Evolutionary conservation across 2,329 filamentous ascomycete species (phyloP), one percentile per base, ranked within the genome.

Genomic region (Aspergillus arachidicola): DNA sequence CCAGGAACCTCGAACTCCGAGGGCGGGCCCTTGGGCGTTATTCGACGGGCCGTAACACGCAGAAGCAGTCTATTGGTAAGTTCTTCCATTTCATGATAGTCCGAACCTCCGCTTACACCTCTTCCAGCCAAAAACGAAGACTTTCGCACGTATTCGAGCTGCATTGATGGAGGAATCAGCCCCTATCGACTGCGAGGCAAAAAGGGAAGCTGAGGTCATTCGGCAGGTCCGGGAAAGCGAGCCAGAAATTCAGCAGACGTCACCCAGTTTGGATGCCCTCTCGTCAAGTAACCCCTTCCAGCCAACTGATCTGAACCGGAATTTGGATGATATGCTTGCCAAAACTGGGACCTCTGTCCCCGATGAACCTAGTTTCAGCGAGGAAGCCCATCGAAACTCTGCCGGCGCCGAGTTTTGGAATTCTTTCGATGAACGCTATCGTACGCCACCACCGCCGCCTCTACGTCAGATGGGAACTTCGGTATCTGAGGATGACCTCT

Each of bases 201-300:
- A 91, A 58, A 90, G 93, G 45, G 95, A 99, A 81, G 93, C 94
- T 43, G 94, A 98, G 78, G 95, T 98, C 6, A 93, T 99, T 66
- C 91, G 93, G 57, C 95, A 97, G 78, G 94, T 98, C 32, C 91
- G 93, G 48, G 95, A 98, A 76, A 94, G 90, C 70, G 94, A 97
- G 72, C 85, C 89, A 66, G 87, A 88, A 56, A 79, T 88, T 16
- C 76, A 62, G 75, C 76, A 69, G 72, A 81, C 60, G 68, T 76
- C 78, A 12, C 74, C 84, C 55, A 69, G 67, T 1, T 57, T 75
- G 21, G 60, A 64, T 28, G 77, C 83, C 59, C 72, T 84, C 62
- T 82, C 85, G 16, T 81, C 85, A 16, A 76, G 83, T 43, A 86
- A 85, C n/a, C 82, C 85, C 2, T 65, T 68, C 46, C 58, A 60